Evolutionary conservation across 345 rosid species (phyloP).

Genomic region (Turritis glabra): DNA sequence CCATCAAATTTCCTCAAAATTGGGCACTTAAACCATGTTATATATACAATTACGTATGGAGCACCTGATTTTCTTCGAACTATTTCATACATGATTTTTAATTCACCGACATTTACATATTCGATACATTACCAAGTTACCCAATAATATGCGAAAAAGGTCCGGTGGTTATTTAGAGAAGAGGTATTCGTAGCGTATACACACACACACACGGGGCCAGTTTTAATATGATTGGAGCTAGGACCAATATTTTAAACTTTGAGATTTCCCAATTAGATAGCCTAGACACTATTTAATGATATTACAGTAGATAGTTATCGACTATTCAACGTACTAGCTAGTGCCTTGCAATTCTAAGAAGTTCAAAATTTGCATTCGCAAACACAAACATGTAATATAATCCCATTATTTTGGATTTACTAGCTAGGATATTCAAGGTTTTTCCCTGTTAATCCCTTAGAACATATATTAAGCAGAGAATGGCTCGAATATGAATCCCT

Average conservation of each 20-base stretch:
- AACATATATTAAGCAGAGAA: not conserved
- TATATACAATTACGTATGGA: not conserved
- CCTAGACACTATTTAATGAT: no score
- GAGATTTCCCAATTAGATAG: not conserved
- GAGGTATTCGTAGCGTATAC: not conserved
- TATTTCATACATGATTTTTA: not conserved
- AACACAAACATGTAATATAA: not conserved
- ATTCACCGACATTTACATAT: constrained; percentile 20
- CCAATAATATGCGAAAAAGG: not conserved
- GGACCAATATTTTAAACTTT: not conserved
- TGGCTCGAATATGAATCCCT: not conserved
- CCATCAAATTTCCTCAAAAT: constrained; percentile 5
- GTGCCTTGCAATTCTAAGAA: not conserved
- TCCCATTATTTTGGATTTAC: not conserved
- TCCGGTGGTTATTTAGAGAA: constrained; percentile 26
- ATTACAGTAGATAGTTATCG: not conserved
- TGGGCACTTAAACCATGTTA: constrained; percentile 1
- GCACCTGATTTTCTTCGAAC: not conserved
- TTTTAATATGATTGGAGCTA: not conserved
- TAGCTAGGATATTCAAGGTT: not conserved
- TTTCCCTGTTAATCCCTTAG: not conserved
- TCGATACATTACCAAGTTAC: not conserved
- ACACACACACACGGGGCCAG: not conserved
- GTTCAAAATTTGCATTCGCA: not conserved
- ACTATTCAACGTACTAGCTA: not conserved